phyloP scores from a whole-genome alignment of 129 eudicot genomes.

The Logfia minima region DNA sequence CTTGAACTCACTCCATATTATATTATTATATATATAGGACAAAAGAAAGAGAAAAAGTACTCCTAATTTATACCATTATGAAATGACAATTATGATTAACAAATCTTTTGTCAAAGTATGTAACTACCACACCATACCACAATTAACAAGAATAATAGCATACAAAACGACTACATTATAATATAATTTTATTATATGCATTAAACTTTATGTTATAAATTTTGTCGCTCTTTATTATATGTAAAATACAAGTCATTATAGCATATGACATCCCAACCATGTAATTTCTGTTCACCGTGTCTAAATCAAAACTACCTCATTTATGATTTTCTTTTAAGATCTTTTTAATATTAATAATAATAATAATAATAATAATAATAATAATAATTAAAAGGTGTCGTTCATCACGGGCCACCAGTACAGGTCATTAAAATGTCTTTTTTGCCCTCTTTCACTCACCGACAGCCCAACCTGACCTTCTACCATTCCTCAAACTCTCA shows the following conservation, averaged over 20 bases:
- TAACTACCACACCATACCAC: too few relatives aligned
- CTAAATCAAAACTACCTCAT: constrained; percentile 37
- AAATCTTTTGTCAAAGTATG: too few relatives aligned
- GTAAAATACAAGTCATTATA: background rate
- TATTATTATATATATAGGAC: too few relatives aligned
- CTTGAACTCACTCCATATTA: too few relatives aligned
- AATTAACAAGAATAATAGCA: background rate
- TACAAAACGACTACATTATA: background rate
- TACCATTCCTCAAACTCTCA: background rate
- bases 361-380: too few relatives aligned
- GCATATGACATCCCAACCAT: background rate
- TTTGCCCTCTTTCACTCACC: constrained; percentile 47
- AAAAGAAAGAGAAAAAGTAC: too few relatives aligned
- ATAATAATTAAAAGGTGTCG: constrained; percentile 28
- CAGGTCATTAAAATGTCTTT: constrained; percentile 27
- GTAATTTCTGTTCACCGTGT: constrained; percentile 6
- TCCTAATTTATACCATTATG: too few relatives aligned
- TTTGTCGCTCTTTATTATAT: background rate
- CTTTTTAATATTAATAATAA: background rate
- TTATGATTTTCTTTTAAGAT: constrained; percentile 26
- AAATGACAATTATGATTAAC: too few relatives aligned
- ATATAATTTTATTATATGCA: background rate
- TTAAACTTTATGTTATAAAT: background rate
- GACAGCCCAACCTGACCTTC: constrained; percentile 31
- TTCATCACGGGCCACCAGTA: constrained; percentile 40